A percentile compares a stretch with the other conserved stretches of the same genome.
phyloP scores from a whole-genome alignment of 1,139 yeast species.

The Hyphopichia pseudoburtonii region DNA sequence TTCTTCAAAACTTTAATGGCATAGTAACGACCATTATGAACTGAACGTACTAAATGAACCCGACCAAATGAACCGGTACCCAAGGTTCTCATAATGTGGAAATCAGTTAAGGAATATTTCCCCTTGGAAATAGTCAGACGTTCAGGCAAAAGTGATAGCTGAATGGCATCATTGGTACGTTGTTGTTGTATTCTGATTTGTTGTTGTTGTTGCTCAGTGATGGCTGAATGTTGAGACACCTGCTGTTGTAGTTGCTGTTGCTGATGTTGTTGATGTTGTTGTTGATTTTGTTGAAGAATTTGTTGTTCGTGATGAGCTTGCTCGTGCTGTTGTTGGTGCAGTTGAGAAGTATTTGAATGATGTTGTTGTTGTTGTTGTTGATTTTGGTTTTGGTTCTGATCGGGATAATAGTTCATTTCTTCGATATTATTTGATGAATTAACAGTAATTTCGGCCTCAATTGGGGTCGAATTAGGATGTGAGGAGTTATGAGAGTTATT shows the following conservation, averaged over 20 bases:
- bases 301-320: slow-evolving; percentile 8
- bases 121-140: slow-evolving; percentile 49
- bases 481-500: slow-evolving; percentile 4
- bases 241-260: slow-evolving; percentile 5
- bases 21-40: slow-evolving; percentile 59
- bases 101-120: slow-evolving; percentile 54
- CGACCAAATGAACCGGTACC: slow-evolving; percentile 68
- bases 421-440: slow-evolving; percentile 16
- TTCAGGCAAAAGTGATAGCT: slow-evolving; percentile 31
- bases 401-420: slow-evolving; percentile 19
- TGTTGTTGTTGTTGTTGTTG: slow-evolving; percentile 5
- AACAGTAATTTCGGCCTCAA: slow-evolving; percentile 10
- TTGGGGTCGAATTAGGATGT: slow-evolving; percentile 10
- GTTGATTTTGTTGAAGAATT: slow-evolving; percentile 6
- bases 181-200: slow-evolving; percentile 10
- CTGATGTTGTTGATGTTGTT: slow-evolving; percentile 9
- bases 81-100: slow-evolving; percentile 53
- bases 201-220: slow-evolving; percentile 6
- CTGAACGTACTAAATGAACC: slow-evolving; percentile 57
- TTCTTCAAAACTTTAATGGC: slow-evolving; percentile 61
- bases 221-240: slow-evolving; percentile 3
- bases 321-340: slow-evolving; percentile 5
- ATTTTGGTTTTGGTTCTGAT: slow-evolving; percentile 6
- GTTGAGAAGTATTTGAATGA: slow-evolving; percentile 4
- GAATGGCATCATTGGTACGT: slow-evolving; percentile 28